Evolutionary conservation across 345 rosid species (phyloP), one percentile per base, ranked within the genome.

Genomic region (Geranium brycei): DNA sequence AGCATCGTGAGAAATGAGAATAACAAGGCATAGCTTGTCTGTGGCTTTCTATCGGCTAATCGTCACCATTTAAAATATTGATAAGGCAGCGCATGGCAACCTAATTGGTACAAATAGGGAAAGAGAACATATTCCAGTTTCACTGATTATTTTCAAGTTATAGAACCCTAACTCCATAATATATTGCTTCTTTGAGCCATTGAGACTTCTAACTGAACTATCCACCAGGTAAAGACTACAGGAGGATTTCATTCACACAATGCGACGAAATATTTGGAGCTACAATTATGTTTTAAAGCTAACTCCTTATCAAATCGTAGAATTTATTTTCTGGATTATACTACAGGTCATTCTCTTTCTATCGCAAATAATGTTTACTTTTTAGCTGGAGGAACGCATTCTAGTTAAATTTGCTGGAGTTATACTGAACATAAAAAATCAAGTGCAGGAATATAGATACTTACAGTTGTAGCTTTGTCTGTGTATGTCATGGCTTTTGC

Each of bases 401-500:
- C 47, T 38, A 38, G 12, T 47, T 47, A 47, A 5, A 47, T 8
- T 13, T 47, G 53, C 53, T 6, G 53, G 53, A 47, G 11, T 47
- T 11, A 4, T 35, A 35, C 41, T 35, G 41, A 35, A 35, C 41
- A 35, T 35, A 35, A 4, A 35, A 35, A 35, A 35, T 35, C 5
- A 1, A 35, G 41, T 35, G 41, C 41, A 35, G 41, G 10, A 35
- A 35, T 35, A 57, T 57, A 4, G 19, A 60, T 38, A 74, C 80
- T 72, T 77, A 87, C 98, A 17, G 98, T 92, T 56, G 98, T 89
- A 62, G 95, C 89, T 82, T 78, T 92, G 78, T 92, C 96, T 8
- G 96, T 57, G 70, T 73, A 83, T 57, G 66, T 63, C 98, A 92
- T 86, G 59, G 98, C 98, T 82, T 81, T 89, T 23, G 76, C 85